Base-by-base conservation (phyloP, 306 rosid genomes). In the Hippophae rhamnoides region DNA sequence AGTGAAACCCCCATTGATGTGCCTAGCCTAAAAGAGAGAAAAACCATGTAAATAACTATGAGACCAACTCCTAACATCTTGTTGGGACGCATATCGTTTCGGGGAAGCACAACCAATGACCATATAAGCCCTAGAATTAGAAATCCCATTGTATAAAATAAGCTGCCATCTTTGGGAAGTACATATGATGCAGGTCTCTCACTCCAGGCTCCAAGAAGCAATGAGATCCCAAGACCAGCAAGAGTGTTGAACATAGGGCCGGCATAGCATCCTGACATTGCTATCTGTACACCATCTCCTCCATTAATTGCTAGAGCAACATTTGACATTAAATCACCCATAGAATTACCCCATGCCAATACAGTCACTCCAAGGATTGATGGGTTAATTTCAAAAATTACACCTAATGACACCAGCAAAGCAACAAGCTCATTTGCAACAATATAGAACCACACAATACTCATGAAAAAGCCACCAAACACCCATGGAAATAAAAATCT, bases 181-280 rank as follows among this genome's bases (percentile, higher is more conserved):
- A 61, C 55, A 13, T 62, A 89, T 5, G 76, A 48, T 25, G 72
- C 71, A 41, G 97, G 89, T 66, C 85, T 77, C 72, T 66, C 72
- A 41, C 77, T 67, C 83, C 82, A 86, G 6, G 97, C 83, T 26
- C 85, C 87, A 47, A 89, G 74, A 65, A 89, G 72, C 85, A 93
- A 68, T 2, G 99, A 93, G 76, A 88, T 66, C 56, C 99, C 99
- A 72, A 93, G 71, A 45, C 99, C 99, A 61, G 77, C 53, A 65
- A 93, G 88, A 48, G 89, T 93, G 82, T 88, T 93, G 78, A 93
- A 93, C 99, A 93, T 88, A 41, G 99, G 99, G 42, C 95, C 97
- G 0, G 99, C 99, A 74, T 82, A 93, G 83, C 94, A 85, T 72
- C 99, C 99, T 52, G 97, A 88, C 72, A 93, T 63, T 58, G 99